phyloP scores from a whole-genome alignment of 2,329 filamentous ascomycete species.

The Ilyonectria robusta region DNA sequence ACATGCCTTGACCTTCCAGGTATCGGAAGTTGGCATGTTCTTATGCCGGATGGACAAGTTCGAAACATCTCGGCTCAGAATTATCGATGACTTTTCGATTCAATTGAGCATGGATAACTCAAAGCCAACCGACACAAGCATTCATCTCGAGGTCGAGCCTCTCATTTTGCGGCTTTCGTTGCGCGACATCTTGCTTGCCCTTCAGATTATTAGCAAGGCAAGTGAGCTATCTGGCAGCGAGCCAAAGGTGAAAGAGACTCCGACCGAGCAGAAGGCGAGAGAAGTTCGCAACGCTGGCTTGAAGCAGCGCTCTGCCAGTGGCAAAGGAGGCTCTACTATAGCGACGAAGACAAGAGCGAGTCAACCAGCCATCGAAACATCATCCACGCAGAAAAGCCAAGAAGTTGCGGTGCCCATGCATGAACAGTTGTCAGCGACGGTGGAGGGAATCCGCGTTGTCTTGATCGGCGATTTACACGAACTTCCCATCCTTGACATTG shows the following conservation, averaged over 20 bases:
- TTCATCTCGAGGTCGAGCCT: slow-evolving; percentile 91
- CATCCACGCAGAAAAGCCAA: slow-evolving; percentile 33
- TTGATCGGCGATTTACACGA: slow-evolving; percentile 97
- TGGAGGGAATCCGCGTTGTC: slow-evolving; percentile 92
- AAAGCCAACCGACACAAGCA: slow-evolving; percentile 76
- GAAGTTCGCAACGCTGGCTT: slow-evolving; percentile 65
- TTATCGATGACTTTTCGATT: slow-evolving; percentile 96
- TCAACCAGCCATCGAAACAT: slow-evolving; percentile 49
- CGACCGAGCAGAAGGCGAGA: slow-evolving; percentile 69
- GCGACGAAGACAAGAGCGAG: slow-evolving; percentile 55
- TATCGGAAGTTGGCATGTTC: slow-evolving; percentile 98
- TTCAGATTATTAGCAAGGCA: slow-evolving; percentile 92
- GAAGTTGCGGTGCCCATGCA: slow-evolving; percentile 47
- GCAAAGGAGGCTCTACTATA: slow-evolving; percentile 68
- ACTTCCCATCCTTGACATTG: slow-evolving; percentile 93
- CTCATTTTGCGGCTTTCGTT: slow-evolving; percentile 91
- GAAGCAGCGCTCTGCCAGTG: slow-evolving; percentile 71
- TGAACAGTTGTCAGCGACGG: slow-evolving; percentile 87
- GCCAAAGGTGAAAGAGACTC: slow-evolving; percentile 58
- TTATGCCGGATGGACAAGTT: slow-evolving; percentile 98
- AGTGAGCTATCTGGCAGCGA: slow-evolving; percentile 85
- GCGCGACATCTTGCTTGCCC: slow-evolving; percentile 92
- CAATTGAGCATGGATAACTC: slow-evolving; percentile 88
- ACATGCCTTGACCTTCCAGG: slow-evolving; percentile 92
- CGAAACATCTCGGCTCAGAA: slow-evolving; percentile 88